Evolutionary conservation across 768 basidiomycete species (phyloP).

Genomic region (Leccinum obscurum): DNA sequence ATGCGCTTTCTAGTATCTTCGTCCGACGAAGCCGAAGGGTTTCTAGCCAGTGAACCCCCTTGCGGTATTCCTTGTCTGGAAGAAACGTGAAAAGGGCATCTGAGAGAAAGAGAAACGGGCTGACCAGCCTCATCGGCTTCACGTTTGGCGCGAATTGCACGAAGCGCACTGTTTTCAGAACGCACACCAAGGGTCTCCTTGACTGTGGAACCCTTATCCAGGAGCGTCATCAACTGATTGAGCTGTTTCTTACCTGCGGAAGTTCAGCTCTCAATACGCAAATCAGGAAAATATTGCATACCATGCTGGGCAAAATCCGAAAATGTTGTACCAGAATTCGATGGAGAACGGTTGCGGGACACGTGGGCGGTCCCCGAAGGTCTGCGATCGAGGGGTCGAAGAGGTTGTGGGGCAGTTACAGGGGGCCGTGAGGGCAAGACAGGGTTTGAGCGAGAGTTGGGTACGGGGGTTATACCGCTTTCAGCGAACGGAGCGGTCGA

Average conservation of each 20-base stretch:
- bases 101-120: slow-evolving; percentile 12
- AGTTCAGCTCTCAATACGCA: neutral
- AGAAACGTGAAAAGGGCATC: slow-evolving; percentile 3
- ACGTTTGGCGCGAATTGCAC: slow-evolving; percentile 78
- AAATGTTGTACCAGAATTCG: slow-evolving; percentile 76
- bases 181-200: slow-evolving; percentile 62
- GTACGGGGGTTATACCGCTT: slow-evolving; percentile 28
- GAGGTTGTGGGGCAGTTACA: slow-evolving; percentile 71
- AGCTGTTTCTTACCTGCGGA: slow-evolving; percentile 76
- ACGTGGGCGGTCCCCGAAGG: slow-evolving; percentile 59
- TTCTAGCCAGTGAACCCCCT: slow-evolving; percentile 90
- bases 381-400: slow-evolving; percentile 72
- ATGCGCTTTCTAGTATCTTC: slow-evolving; percentile 81
- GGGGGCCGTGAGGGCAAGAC: slow-evolving; percentile 48
- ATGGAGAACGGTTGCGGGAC: slow-evolving; percentile 72
- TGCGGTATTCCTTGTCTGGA: slow-evolving; percentile 86
- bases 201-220: slow-evolving; percentile 71
- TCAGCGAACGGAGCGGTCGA: slow-evolving; percentile 37
- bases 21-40: slow-evolving; percentile 79
- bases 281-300: slow-evolving; percentile 9
- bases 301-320: slow-evolving; percentile 89
- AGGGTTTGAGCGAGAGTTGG: slow-evolving; percentile 46
- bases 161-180: slow-evolving; percentile 63
- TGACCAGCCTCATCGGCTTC: slow-evolving; percentile 90
- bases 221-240: slow-evolving; percentile 81